A percentile compares a stretch with the other conserved stretches of the same genome.
These are phyloP conservation scores for Nitzschia inconspicua DNA, from an alignment of 108 stramenopile genomes.

Conservation along the genomic window DNA sequence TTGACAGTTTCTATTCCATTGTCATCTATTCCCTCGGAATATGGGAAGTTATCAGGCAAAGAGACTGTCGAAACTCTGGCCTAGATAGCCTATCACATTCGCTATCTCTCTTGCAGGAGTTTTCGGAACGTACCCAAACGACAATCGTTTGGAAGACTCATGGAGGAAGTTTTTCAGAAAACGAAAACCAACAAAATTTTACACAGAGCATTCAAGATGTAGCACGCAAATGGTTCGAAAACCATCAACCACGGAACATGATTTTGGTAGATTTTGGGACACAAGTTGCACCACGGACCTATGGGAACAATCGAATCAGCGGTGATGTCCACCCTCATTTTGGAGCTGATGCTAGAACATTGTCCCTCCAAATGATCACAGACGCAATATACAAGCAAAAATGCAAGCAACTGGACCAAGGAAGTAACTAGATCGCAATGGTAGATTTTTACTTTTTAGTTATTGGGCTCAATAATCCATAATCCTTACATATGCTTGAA, in stretches of 20 bases:
- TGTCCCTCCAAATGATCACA: background rate
- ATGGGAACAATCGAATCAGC: background rate
- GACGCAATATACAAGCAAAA: no score
- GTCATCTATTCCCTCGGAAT: background rate
- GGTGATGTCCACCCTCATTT: background rate
- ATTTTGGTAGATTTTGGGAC: background rate
- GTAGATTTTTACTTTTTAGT: no score
- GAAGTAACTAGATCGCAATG: no score
- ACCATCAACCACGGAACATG: background rate
- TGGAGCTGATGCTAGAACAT: background rate
- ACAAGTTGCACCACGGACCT: background rate
- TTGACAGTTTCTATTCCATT: background rate
- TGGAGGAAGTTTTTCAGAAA: background rate
- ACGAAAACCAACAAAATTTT: background rate
- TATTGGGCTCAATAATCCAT: no score
- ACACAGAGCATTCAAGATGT: background rate
- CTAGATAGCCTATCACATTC: background rate
- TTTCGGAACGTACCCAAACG: no score
- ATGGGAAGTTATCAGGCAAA: background rate
- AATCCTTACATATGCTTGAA: no score
- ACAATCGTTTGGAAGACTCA: background rate
- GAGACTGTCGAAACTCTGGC: background rate
- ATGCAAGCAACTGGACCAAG: no score
- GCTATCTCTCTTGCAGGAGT: no score
- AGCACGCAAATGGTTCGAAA: background rate